Evolutionary conservation across 176 grass and related monocot species (phyloP).

Genomic region (Cenchrus fungigraminus): DNA sequence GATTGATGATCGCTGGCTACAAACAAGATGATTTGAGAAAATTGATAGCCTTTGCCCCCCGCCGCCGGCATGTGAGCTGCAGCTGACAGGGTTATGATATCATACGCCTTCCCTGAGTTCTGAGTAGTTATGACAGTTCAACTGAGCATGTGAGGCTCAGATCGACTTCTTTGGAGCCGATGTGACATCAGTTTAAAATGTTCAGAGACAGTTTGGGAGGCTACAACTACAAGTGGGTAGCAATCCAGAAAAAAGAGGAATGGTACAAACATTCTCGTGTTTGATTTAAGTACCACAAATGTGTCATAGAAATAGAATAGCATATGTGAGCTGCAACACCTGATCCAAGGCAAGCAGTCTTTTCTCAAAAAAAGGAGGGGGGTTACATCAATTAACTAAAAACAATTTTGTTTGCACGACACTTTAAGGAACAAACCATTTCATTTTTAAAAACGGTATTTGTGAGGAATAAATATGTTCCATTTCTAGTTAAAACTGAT

Average conservation of each 20-base stretch:
- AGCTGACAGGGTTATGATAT: background rate
- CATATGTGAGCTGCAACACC: background rate
- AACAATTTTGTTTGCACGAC: background rate
- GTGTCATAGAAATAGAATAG: background rate
- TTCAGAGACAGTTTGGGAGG: background rate
- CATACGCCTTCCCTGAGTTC: background rate
- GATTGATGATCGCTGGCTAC: too few species aligned
- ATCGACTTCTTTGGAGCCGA: background rate
- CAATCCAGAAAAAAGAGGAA: background rate
- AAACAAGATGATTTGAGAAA: too few species aligned
- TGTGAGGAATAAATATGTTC: background rate
- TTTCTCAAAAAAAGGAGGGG: background rate
- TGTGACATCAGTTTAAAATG: background rate
- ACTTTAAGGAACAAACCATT: background rate
- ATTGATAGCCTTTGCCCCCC: too few species aligned
- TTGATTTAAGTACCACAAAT: background rate
- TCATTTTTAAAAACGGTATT: background rate
- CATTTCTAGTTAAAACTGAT: background rate
- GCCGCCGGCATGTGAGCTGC: background rate
- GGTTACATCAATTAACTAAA: background rate
- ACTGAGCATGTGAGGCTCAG: background rate
- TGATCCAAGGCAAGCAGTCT: background rate
- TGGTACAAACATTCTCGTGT: background rate
- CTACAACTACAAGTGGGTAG: background rate
- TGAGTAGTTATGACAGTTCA: slow-evolving; percentile 18